Evolutionary conservation across 2,329 filamentous ascomycete species (phyloP).

Genomic region (Monosporascus ibericus): DNA sequence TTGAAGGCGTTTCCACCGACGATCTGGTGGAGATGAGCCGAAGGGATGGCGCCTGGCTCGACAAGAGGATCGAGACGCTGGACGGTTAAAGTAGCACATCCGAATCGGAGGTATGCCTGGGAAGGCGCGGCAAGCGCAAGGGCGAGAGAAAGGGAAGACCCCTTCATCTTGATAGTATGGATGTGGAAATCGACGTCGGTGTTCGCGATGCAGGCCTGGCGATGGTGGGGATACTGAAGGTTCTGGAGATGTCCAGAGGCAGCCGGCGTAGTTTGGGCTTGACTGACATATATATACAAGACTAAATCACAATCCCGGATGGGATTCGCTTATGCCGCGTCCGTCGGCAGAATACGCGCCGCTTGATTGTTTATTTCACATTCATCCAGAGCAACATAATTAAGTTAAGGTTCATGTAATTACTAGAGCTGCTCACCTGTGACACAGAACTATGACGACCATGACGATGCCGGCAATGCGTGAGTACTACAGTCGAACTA

Average conservation of each 20-base stretch:
- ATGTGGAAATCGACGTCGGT: slow-evolving; percentile 11
- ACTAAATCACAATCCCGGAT: neutral
- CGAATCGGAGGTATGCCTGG: slow-evolving; percentile 21
- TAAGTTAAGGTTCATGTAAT: slow-evolving; percentile 1
- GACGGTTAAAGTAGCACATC: slow-evolving; percentile 19
- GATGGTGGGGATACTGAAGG: no score
- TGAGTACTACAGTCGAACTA: neutral
- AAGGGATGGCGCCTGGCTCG: slow-evolving; percentile 18
- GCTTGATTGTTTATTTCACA: slow-evolving; percentile 11
- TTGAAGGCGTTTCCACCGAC: slow-evolving; percentile 22
- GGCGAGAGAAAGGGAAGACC: slow-evolving; percentile 11
- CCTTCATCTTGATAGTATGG: slow-evolving; percentile 29
- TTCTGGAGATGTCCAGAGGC: slow-evolving; percentile 1
- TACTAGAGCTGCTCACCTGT: slow-evolving; percentile 6
- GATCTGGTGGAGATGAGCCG: slow-evolving; percentile 22
- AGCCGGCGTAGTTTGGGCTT: neutral
- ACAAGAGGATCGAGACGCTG: slow-evolving; percentile 22
- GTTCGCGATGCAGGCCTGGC: slow-evolving; percentile 6
- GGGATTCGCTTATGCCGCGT: slow-evolving; percentile 15
- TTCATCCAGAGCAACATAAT: slow-evolving; percentile 21
- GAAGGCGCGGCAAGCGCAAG: slow-evolving; percentile 18
- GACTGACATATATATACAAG: slow-evolving; percentile 9
- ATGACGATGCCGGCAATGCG: neutral
- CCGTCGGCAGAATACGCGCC: slow-evolving; percentile 12
- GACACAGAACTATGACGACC: slow-evolving; percentile 8